Evolutionary conservation across 208 protist species (phyloP).

Genomic region (Leishmania martiniquensis): DNA sequence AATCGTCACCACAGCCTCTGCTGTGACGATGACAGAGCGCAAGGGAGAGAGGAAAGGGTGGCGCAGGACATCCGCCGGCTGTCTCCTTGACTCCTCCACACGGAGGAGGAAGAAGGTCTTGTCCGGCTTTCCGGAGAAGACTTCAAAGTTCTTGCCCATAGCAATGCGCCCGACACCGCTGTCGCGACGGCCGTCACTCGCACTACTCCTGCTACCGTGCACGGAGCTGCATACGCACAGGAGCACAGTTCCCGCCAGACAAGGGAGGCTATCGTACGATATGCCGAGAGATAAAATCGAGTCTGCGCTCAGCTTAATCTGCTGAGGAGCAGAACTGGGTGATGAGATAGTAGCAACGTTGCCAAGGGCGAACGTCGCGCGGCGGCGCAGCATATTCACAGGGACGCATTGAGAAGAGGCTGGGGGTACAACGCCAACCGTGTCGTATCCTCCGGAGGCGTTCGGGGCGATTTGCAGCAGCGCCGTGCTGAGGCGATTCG

Average conservation of each 20-base stretch:
- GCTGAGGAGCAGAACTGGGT: background rate
- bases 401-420: conserved; percentile 14
- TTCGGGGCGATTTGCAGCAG: conserved; percentile 34
- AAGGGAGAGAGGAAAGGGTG: conserved; percentile 20
- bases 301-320: background rate
- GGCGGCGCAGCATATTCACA: conserved; percentile 19
- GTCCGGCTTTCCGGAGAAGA: conserved; percentile 20
- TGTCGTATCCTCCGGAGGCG: conserved; percentile 14
- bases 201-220: background rate
- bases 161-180: conserved; percentile 22
- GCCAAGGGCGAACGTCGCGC: conserved; percentile 14
- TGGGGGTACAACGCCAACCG: conserved; percentile 3
- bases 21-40: conserved; percentile 35
- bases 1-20: conserved; percentile 48
- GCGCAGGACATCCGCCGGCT: conserved; percentile 25
- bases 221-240: conserved; percentile 44
- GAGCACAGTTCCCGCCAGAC: conserved; percentile 45
- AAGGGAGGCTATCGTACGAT: conserved; percentile 62
- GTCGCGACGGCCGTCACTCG: background rate
- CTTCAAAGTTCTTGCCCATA: conserved; percentile 35
- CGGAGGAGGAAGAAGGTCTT: conserved; percentile 57
- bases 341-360: background rate
- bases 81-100: conserved; percentile 16
- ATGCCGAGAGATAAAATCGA: conserved; percentile 44
- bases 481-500: conserved; percentile 46